Evolutionary conservation across 495 filamentous ascomycete species (phyloP).

Genomic region (Cladorrhinum samala): DNA sequence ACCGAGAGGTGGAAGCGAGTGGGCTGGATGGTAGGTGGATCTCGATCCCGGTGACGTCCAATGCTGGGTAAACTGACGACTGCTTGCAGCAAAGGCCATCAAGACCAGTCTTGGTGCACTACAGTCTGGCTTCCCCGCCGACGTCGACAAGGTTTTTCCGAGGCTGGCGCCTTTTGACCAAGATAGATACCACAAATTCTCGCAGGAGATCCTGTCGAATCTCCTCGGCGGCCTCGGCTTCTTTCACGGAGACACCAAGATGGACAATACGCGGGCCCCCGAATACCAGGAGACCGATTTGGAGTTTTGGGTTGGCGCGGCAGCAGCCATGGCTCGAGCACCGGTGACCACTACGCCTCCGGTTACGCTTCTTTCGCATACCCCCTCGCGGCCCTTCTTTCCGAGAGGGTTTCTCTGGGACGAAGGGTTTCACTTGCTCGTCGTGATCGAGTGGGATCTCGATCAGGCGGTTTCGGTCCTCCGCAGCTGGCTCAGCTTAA

Average conservation of each 20-base stretch:
- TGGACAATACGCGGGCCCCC: conserved; percentile 76
- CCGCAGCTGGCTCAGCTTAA: conserved; percentile 83
- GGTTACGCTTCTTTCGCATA: conserved; percentile 77
- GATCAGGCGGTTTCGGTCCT: conserved; percentile 85
- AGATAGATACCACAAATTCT: conserved; percentile 64
- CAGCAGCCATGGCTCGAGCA: conserved; percentile 54
- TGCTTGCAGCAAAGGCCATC: conserved; percentile 27
- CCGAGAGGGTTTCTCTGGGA: conserved; percentile 93
- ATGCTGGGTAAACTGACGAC: conserved; percentile 58
- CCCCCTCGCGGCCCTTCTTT: conserved; percentile 88
- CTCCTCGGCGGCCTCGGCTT: conserved; percentile 87
- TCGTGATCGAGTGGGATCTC: conserved; percentile 82
- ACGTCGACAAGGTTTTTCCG: conserved; percentile 62
- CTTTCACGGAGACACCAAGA: conserved; percentile 76
- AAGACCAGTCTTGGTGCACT: conserved; percentile 1
- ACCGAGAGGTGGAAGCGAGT: background rate
- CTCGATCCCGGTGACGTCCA: background rate
- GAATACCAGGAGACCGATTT: conserved; percentile 92
- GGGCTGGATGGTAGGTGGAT: conserved; percentile 6
- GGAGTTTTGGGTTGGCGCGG: conserved; percentile 85
- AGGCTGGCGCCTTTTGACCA: conserved; percentile 66
- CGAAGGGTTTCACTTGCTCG: conserved; percentile 89
- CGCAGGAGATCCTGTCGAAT: conserved; percentile 81
- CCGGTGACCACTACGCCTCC: conserved; percentile 65
- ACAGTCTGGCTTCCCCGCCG: conserved; percentile 51